Evolutionary conservation across 2,329 filamentous ascomycete species (phyloP).

Genomic region (Cladosporium velox): DNA sequence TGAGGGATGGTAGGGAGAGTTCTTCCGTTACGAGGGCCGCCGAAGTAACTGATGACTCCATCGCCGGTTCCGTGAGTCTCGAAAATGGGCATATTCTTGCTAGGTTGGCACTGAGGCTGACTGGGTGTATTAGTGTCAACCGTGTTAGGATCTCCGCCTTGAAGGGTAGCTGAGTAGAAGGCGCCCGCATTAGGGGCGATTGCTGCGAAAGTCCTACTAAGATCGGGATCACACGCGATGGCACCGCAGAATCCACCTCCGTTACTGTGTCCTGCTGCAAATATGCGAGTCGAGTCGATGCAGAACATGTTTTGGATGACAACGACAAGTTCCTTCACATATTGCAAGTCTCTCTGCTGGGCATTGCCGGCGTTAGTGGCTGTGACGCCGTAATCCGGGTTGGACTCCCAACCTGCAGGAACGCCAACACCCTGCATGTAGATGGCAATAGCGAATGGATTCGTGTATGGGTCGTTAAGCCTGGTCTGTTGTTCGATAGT

Average conservation of each 20-base stretch:
- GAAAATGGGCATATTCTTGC: slow-evolving; percentile 40
- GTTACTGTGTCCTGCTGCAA: slow-evolving; percentile 55
- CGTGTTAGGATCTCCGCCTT: slow-evolving; percentile 27
- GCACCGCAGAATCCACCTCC: slow-evolving; percentile 54
- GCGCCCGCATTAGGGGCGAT: slow-evolving; percentile 52
- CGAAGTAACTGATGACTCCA: slow-evolving; percentile 42
- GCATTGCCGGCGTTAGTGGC: slow-evolving; percentile 3
- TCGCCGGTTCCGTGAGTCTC: slow-evolving; percentile 48
- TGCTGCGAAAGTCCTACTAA: slow-evolving; percentile 48
- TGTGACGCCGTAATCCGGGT: slow-evolving; percentile 20
- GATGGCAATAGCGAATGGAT: slow-evolving; percentile 46
- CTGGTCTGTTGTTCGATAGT: slow-evolving; percentile 45
- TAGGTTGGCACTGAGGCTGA: slow-evolving; percentile 27
- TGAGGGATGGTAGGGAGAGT: slow-evolving; percentile 26
- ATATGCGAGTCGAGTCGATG: slow-evolving; percentile 48
- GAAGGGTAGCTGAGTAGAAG: slow-evolving; percentile 41
- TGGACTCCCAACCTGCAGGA: slow-evolving; percentile 24
- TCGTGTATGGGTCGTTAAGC: slow-evolving; percentile 46
- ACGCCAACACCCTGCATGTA: slow-evolving; percentile 42
- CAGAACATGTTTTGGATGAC: slow-evolving; percentile 46
- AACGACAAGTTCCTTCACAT: slow-evolving; percentile 45
- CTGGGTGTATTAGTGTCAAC: slow-evolving; percentile 30
- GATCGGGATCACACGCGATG: slow-evolving; percentile 49
- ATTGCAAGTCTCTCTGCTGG: slow-evolving; percentile 43
- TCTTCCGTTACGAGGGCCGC: slow-evolving; percentile 29